These are phyloP conservation scores for Fusarium sp. DNA, from an alignment of 2,329 filamentous ascomycete genomes.

Conservation along the genomic window DNA sequence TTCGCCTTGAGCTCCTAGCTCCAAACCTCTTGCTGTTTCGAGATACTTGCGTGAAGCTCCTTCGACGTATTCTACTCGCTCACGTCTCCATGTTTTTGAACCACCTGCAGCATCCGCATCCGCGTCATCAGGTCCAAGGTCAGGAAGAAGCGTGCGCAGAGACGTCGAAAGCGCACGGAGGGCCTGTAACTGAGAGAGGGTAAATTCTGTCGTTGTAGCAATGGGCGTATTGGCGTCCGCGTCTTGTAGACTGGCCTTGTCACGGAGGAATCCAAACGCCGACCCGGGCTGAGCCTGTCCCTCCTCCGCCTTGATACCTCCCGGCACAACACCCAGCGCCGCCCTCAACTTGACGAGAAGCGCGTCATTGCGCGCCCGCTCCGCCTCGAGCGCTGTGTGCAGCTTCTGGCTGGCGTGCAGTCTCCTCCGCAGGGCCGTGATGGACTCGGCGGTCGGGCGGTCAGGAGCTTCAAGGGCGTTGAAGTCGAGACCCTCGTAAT, in stretches of 20 bases:
- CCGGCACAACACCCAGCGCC: slow-evolving; percentile 50
- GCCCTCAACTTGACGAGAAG: slow-evolving; percentile 73
- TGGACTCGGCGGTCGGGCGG: slow-evolving; percentile 71
- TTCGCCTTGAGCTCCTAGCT: slow-evolving; percentile 70
- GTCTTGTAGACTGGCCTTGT: slow-evolving; percentile 62
- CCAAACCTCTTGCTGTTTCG: slow-evolving; percentile 75
- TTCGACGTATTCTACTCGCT: slow-evolving; percentile 87
- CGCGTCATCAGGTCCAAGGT: slow-evolving; percentile 57
- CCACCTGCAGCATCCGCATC: slow-evolving; percentile 49
- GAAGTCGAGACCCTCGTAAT: slow-evolving; percentile 80
- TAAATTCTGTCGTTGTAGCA: slow-evolving; percentile 80
- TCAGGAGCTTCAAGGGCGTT: slow-evolving; percentile 32
- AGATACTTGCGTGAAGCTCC: slow-evolving; percentile 80
- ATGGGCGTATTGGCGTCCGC: slow-evolving; percentile 68
- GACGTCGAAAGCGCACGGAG: slow-evolving; percentile 73
- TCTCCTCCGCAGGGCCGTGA: slow-evolving; percentile 78
- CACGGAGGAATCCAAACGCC: slow-evolving; percentile 69
- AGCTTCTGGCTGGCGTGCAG: slow-evolving; percentile 84
- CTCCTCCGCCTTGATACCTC: slow-evolving; percentile 42
- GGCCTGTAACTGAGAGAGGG: slow-evolving; percentile 84
- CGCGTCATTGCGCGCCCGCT: slow-evolving; percentile 78
- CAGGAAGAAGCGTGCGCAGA: slow-evolving; percentile 74
- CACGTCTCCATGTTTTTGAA: slow-evolving; percentile 70
- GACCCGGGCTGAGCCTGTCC: slow-evolving; percentile 23
- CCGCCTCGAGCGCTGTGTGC: slow-evolving; percentile 75